A percentile compares a stretch with the other conserved stretches of the same genome.
Evolutionary conservation across 2,329 filamentous ascomycete species (phyloP).

Genomic region (Botrytis squamosa): DNA sequence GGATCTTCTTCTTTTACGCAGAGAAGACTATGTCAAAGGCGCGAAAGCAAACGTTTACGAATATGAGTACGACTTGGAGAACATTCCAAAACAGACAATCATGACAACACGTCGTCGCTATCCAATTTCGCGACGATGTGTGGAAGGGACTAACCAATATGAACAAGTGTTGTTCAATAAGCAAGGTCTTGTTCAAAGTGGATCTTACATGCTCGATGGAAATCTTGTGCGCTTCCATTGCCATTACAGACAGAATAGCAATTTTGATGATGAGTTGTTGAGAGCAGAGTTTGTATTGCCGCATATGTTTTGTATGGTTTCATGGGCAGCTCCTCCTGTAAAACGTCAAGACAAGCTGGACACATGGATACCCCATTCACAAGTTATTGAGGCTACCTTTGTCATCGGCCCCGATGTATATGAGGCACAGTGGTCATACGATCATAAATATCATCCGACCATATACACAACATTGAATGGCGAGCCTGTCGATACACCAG

Average conservation of each 20-base stretch:
- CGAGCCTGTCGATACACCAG: constrained; percentile 48
- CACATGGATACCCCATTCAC: constrained; percentile 54
- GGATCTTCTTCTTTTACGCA: constrained; percentile 44
- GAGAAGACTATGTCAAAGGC: constrained; percentile 35
- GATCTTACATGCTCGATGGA: constrained; percentile 52
- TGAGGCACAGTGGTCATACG: constrained; percentile 48
- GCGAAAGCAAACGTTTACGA: constrained; percentile 45
- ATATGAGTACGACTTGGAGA: constrained; percentile 12
- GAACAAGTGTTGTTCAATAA: constrained; percentile 50
- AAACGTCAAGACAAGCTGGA: constrained; percentile 51
- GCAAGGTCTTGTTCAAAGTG: constrained; percentile 31
- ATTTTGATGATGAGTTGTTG: constrained; percentile 52
- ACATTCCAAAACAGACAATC: neutral
- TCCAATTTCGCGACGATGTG: constrained; percentile 47
- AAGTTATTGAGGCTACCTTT: constrained; percentile 54
- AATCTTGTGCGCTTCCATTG: constrained; percentile 54
- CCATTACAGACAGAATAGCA: constrained; percentile 53
- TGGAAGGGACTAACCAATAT: constrained; percentile 47
- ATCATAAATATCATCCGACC: constrained; percentile 48
- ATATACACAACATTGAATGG: constrained; percentile 50
- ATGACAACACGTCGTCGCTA: constrained; percentile 1
- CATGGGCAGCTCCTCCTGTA: constrained; percentile 51
- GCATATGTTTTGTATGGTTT: constrained; percentile 52
- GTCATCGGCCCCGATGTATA: constrained; percentile 52
- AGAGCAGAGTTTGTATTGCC: constrained; percentile 53